These are phyloP conservation scores for Cryomyces minteri DNA, from an alignment of 495 filamentous ascomycete genomes.

Conservation along the genomic window DNA sequence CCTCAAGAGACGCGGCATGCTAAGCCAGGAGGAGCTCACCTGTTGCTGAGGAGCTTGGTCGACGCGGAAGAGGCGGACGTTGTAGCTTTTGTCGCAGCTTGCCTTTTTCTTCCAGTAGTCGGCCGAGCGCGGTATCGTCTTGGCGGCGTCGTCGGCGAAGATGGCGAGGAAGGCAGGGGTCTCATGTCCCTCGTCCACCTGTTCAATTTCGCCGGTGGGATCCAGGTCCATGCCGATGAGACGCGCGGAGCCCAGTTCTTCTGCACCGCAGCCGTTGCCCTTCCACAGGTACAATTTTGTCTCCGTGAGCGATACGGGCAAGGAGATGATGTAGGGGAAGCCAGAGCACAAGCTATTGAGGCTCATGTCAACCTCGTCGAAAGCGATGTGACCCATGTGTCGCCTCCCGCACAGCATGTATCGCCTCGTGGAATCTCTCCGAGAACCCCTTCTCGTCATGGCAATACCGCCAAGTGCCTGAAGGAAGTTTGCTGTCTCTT, in stretches of 20 bases:
- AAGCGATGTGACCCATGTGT: constrained; percentile 67
- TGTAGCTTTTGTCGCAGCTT: constrained; percentile 48
- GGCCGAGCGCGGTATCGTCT: constrained; percentile 30
- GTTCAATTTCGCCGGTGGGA: constrained; percentile 63
- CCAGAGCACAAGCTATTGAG: constrained; percentile 64
- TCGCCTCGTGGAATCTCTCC: constrained; percentile 45
- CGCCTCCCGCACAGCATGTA: constrained; percentile 82
- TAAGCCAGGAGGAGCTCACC: constrained; percentile 13
- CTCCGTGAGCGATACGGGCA: constrained; percentile 26
- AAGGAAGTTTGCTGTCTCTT: constrained; percentile 68
- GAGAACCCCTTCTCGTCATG: constrained; percentile 59
- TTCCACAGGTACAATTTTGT: constrained; percentile 80
- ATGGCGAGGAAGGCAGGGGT: constrained; percentile 49
- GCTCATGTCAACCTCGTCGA: constrained; percentile 81
- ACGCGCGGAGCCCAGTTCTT: constrained; percentile 76
- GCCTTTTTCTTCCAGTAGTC: constrained; percentile 74
- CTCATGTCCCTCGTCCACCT: constrained; percentile 68
- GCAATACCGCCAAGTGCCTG: constrained; percentile 85
- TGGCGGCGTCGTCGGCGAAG: constrained; percentile 27
- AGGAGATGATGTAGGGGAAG: constrained; percentile 70
- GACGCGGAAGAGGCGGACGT: constrained; percentile 50
- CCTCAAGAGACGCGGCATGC: constrained; percentile 10
- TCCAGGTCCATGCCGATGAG: constrained; percentile 86
- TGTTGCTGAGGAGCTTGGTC: constrained; percentile 24
- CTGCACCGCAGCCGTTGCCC: constrained; percentile 66